phyloP scores from a whole-genome alignment of 441 rosid species.

The Raphanus hybrid region DNA sequence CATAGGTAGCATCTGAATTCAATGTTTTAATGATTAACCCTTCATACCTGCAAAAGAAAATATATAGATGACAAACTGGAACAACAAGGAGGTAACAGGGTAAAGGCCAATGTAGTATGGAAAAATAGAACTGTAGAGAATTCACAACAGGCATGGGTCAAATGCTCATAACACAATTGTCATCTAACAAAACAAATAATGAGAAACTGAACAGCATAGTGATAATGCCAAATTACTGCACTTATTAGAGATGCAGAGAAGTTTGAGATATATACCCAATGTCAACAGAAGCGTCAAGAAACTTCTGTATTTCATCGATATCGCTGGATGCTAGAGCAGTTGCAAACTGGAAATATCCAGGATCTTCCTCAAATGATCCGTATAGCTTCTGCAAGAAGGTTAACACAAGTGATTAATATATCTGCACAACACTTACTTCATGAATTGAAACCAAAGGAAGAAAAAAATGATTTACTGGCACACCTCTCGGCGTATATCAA shows the following conservation, averaged over 20 bases:
- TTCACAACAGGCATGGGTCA: background rate
- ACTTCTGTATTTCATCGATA: background rate
- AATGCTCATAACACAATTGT: too few species aligned
- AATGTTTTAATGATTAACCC: constrained; percentile 94
- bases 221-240: background rate
- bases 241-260: too few species aligned
- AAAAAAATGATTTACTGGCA: too few species aligned
- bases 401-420: too few species aligned
- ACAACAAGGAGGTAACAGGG: background rate
- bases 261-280: background rate
- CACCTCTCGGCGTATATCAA: too few species aligned
- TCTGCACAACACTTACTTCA: too few species aligned
- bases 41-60: constrained; percentile 69
- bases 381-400: too few species aligned
- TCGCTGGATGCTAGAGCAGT: background rate
- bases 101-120: constrained; percentile 2
- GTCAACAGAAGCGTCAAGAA: background rate
- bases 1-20: constrained; percentile 86
- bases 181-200: background rate
- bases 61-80: constrained; percentile 18
- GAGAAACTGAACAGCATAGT: background rate
- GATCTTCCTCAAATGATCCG: too few species aligned
- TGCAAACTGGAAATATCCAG: too few species aligned
- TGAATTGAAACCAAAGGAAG: too few species aligned
- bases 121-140: constrained; percentile 1